Conservation (phyloP, 371 early-diverging fungal species). For the Choanephora cucurbitarum region DNA sequence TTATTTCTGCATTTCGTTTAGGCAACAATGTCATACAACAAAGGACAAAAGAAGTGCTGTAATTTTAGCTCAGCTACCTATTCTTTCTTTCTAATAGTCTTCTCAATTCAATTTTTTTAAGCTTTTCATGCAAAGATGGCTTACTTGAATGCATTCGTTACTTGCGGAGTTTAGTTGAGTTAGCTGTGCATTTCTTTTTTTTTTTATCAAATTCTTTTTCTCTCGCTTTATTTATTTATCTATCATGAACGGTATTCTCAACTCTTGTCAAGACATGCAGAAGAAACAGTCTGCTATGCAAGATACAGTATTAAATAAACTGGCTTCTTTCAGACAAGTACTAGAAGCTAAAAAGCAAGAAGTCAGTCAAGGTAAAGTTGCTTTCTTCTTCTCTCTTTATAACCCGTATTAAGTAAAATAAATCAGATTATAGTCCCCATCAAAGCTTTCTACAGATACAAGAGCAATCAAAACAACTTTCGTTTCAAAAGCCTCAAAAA, state of each 20-base stretch:
- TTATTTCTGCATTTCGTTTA: no score
- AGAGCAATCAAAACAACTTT: conserved; percentile 25
- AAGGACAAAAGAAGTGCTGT: no score
- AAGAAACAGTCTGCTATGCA: conserved; percentile 27
- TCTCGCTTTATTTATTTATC: conserved; percentile 7
- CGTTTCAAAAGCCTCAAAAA: conserved; percentile 60
- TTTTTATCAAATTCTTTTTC: neutral
- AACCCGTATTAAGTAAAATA: no score
- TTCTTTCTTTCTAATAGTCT: no score
- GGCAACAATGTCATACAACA: no score
- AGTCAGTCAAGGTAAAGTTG: conserved; percentile 24
- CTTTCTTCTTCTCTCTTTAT: no score
- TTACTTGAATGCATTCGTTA: no score
- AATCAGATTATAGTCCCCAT: conserved; percentile 3
- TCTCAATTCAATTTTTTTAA: no score
- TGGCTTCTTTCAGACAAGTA: conserved; percentile 17
- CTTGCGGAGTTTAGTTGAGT: no score
- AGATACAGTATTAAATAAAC: conserved; percentile 16
- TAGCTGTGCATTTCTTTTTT: neutral
- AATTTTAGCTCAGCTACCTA: no score
- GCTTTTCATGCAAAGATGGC: no score
- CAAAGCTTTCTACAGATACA: conserved; percentile 13
- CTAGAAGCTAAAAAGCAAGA: conserved; percentile 26
- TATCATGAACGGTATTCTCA: conserved; percentile 28
- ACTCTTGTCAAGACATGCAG: conserved; percentile 20